phyloP scores from a whole-genome alignment of 1,284 basidiomycete species.

The Heterobasidion annosum region DNA sequence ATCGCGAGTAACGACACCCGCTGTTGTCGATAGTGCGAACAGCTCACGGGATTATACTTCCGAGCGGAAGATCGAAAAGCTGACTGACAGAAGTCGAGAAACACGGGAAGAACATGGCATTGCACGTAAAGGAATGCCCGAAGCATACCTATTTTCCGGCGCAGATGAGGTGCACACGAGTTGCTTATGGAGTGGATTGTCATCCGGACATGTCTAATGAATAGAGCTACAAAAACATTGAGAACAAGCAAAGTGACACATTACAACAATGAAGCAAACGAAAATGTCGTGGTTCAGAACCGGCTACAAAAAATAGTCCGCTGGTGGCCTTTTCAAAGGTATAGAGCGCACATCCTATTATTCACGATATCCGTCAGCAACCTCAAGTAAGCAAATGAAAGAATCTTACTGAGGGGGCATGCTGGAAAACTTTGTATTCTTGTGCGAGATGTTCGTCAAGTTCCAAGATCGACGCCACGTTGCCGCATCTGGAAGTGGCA shows the following conservation, averaged over 20 bases:
- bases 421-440: constrained; percentile 86
- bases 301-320: constrained; percentile 67
- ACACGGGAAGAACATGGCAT: too few relatives aligned
- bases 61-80: too few relatives aligned
- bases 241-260: not conserved
- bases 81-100: too few relatives aligned
- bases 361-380: not conserved
- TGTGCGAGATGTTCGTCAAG: constrained; percentile 86
- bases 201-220: not conserved
- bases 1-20: too few relatives aligned
- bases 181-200: too few relatives aligned
- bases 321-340: constrained; percentile 82
- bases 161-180: too few relatives aligned
- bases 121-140: too few relatives aligned
- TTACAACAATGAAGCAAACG: not conserved
- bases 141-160: too few relatives aligned
- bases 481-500: constrained; percentile 64
- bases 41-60: too few relatives aligned
- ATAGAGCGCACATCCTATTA: constrained; percentile 75
- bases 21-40: too few relatives aligned
- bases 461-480: constrained; percentile 89
- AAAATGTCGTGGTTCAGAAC: not conserved
- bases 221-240: constrained; percentile 2
- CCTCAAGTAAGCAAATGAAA: not conserved
- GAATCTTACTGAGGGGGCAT: constrained; percentile 59